Evolutionary conservation across 179 eudicot species (phyloP), one percentile per base, ranked within the genome.

Genomic region (Heliamphora pulchella): DNA sequence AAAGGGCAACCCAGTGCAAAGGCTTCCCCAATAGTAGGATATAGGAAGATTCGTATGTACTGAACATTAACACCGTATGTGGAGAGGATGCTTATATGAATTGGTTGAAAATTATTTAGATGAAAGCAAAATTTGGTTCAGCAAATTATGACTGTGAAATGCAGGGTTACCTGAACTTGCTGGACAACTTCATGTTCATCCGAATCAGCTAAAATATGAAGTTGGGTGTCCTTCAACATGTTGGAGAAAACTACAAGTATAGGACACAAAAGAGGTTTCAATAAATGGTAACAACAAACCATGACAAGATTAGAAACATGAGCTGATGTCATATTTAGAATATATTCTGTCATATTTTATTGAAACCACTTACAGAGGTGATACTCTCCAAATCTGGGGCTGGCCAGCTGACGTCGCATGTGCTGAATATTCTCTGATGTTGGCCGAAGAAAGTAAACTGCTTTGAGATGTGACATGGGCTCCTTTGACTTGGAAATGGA

Each of bases 381-480:
- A 77, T 89, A 91, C 86, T 95, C 98, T 79, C 98, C 98, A 81
- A 95, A 95, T 83, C 98, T 92, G 75, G 98, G 98, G 66, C 74
- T 89, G 61, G 92, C 90, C 47, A 95, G 94, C 84, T 95, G 98
- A 47, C 88, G 93, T 75, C 94, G 86, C 95, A 95, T 80, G 53
- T 83, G 92, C 81, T 91, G 92, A 81, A 95, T 89, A 85, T 95
- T 95, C 79, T 87, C 95, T 4, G 97, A 82, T 61, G 92, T 93
- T 20, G 98, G 98, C 78, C 96, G 90, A 66, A 95, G 88, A 83
- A 95, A 95, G 87, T 90, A 95, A 71, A 95, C 90, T 53, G 98
- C 97, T 88, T 95, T 95, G 18, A 95, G 98, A 86, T 95, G 98
- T 20, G 97, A 89, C 98, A 95, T 95, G 17, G 94, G 84, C 83